phyloP scores from a whole-genome alignment of 768 basidiomycete species.

The Lentinus brumalis region DNA sequence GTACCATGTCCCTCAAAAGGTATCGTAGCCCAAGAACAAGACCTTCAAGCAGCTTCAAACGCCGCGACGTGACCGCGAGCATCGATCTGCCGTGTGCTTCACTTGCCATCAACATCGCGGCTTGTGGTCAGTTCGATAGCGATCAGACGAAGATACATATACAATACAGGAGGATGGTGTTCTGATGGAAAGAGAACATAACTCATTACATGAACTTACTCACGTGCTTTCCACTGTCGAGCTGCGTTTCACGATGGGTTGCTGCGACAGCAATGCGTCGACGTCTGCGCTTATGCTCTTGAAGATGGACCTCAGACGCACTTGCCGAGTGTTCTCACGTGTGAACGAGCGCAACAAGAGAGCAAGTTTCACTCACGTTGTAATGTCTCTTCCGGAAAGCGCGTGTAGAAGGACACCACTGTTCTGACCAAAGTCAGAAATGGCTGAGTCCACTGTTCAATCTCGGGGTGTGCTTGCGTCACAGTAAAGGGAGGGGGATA shows the following conservation, averaged over 20 bases:
- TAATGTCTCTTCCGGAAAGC: constrained; percentile 20
- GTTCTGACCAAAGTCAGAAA: constrained; percentile 19
- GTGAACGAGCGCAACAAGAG: neutral
- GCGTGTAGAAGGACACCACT: constrained; percentile 13
- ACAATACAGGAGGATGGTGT: too few relatives aligned
- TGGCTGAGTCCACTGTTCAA: constrained; percentile 17
- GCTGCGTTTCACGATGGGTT: neutral
- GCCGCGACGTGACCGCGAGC: too few relatives aligned
- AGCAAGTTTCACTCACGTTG: constrained; percentile 14
- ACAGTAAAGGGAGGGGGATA: constrained; percentile 16
- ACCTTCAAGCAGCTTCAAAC: too few relatives aligned
- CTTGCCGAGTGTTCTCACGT: constrained; percentile 1
- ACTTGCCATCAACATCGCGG: too few relatives aligned
- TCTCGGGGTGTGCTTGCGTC: constrained; percentile 2
- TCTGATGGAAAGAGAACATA: too few relatives aligned
- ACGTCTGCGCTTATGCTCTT: neutral
- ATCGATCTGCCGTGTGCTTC: too few relatives aligned
- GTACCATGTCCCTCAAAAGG: too few relatives aligned
- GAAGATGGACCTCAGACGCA: constrained; percentile 15
- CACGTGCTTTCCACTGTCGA: too few relatives aligned
- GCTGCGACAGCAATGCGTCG: constrained; percentile 5
- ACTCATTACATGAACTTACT: too few relatives aligned
- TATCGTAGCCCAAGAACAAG: too few relatives aligned
- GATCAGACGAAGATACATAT: too few relatives aligned
- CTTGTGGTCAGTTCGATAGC: too few relatives aligned